Evolutionary conservation across 768 basidiomycete genomes (phyloP).

Genomic region (Lentinus brumalis): DNA sequence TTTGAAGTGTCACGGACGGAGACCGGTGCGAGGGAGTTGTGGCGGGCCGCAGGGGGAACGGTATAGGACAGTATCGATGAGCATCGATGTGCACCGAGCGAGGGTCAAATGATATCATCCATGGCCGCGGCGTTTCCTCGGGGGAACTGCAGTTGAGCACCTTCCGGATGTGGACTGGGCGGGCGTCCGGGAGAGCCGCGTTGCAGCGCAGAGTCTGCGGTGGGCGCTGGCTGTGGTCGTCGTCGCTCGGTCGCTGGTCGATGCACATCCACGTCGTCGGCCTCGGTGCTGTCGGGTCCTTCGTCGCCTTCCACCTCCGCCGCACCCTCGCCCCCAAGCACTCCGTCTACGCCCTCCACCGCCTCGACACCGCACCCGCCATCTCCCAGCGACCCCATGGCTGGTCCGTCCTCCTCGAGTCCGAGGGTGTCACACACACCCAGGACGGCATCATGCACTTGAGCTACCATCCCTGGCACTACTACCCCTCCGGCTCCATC

Average conservation of each 20-base stretch:
- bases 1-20: conserved; percentile 5
- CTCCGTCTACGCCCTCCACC: conserved; percentile 72
- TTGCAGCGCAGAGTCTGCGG: too few relatives aligned
- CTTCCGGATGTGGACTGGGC: conserved; percentile 1
- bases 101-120: conserved; percentile 16
- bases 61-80: conserved; percentile 6
- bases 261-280: conserved; percentile 83
- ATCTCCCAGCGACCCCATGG: conserved; percentile 36
- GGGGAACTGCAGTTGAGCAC: not conserved
- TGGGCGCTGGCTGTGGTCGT: not conserved
- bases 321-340: conserved; percentile 51
- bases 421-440: conserved; percentile 45
- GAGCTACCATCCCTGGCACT: not conserved
- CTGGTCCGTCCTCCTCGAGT: conserved; percentile 49
- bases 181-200: conserved; percentile 3
- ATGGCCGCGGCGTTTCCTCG: conserved; percentile 6
- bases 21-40: not conserved
- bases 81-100: conserved; percentile 14
- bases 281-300: conserved; percentile 79
- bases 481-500: not conserved
- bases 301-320: conserved; percentile 81
- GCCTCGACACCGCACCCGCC: conserved; percentile 42
- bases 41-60: conserved; percentile 2
- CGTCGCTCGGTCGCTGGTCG: conserved; percentile 38
- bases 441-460: conserved; percentile 47